These are phyloP conservation scores for Craterostigma plantagineum DNA, from an alignment of 257 asterid genomes.

Conservation along the genomic window DNA sequence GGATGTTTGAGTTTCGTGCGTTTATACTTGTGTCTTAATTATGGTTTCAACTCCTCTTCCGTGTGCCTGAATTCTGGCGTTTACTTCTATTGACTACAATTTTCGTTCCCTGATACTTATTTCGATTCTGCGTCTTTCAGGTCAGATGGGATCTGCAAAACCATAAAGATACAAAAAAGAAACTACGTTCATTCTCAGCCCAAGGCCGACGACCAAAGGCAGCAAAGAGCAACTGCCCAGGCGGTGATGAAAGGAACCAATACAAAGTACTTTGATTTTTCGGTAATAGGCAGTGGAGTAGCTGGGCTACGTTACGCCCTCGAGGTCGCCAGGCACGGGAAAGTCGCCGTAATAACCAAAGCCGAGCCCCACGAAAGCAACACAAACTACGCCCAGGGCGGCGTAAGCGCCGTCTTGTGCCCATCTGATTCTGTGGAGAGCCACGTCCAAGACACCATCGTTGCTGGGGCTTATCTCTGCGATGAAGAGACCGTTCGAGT, in stretches of 20 bases:
- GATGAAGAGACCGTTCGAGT: conserved; percentile 99
- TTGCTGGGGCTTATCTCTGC: conserved; percentile 96
- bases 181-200: conserved; percentile 13
- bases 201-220: conserved; percentile 19
- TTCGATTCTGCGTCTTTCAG: conserved; percentile 18
- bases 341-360: conserved; percentile 85
- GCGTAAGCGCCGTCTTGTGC: conserved; percentile 95
- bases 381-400: conserved; percentile 98
- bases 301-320: conserved; percentile 99
- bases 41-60: no score
- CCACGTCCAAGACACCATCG: conserved; percentile 83
- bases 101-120: no score
- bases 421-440: conserved; percentile 95
- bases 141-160: conserved; percentile 43
- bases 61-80: no score
- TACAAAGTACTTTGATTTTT: conserved; percentile 64
- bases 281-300: conserved; percentile 92
- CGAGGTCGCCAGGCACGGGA: conserved; percentile 84
- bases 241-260: conserved; percentile 44
- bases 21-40: not conserved
- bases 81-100: no score
- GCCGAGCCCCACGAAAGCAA: conserved; percentile 98
- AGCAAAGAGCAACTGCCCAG: conserved; percentile 17
- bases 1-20: not conserved
- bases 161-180: conserved; percentile 15